phyloP scores from a whole-genome alignment of 306 rosid species.

The Mimosa bimucronata region DNA sequence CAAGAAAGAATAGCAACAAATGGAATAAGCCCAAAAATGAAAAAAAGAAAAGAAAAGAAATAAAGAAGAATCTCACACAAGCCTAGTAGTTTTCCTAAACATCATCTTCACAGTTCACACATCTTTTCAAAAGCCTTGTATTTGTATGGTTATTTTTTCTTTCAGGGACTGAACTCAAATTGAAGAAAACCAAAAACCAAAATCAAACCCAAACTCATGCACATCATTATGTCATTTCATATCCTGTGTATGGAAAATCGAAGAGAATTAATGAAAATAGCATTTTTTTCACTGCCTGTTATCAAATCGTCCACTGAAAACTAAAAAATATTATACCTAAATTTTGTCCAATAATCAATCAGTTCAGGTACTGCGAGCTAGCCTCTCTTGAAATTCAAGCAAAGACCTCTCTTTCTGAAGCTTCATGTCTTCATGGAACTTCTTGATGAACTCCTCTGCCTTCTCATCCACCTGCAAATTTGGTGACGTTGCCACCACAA shows the following conservation, averaged over 20 bases:
- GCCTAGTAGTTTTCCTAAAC: background rate
- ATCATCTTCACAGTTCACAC: background rate
- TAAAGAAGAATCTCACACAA: background rate
- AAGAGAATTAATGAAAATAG: background rate
- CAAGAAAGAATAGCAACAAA: background rate
- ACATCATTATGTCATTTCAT: background rate
- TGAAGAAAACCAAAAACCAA: background rate
- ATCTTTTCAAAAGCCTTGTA: background rate
- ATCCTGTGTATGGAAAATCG: background rate
- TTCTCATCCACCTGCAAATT: slow-evolving; percentile 48
- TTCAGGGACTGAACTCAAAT: background rate
- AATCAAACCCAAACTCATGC: slow-evolving; percentile 16
- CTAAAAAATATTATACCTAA: background rate
- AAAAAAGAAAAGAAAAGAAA: background rate
- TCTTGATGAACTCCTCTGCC: slow-evolving; percentile 49
- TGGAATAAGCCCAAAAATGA: background rate
- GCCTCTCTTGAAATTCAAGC: slow-evolving; percentile 51
- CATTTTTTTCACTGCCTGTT: background rate
- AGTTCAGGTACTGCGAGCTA: slow-evolving; percentile 41
- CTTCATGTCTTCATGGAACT: slow-evolving; percentile 50
- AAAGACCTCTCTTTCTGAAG: slow-evolving; percentile 54
- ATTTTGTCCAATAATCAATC: background rate
- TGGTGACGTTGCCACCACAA: slow-evolving; percentile 50
- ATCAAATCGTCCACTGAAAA: background rate
- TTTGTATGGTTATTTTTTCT: background rate